A percentile compares a stretch with the other conserved stretches of the same genome.
These are phyloP conservation scores for Wallacemonas rigidus DNA, from an alignment of 208 protist species.

Conservation along the genomic window DNA sequence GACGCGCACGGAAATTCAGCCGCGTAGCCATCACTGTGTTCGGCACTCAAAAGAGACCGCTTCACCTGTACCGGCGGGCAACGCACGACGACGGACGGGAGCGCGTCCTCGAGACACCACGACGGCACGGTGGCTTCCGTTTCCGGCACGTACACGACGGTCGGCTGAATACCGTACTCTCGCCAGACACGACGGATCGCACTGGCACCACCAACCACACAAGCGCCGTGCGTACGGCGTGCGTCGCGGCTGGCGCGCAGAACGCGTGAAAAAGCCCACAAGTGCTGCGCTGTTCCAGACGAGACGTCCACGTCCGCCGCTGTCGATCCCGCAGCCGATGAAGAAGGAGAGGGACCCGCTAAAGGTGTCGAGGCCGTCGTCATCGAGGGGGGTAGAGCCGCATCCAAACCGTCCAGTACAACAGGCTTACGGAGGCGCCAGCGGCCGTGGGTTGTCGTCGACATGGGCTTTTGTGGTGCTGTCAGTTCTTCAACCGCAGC, in stretches of 20 bases:
- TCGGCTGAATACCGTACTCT: constrained; percentile 62
- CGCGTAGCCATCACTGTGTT: constrained; percentile 78
- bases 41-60: constrained; percentile 72
- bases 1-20: constrained; percentile 67
- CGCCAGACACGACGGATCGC: constrained; percentile 77
- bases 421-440: constrained; percentile 19
- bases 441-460: background rate
- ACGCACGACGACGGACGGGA: constrained; percentile 73
- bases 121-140: constrained; percentile 46
- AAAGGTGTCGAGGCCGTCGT: background rate
- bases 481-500: background rate
- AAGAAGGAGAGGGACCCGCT: background rate
- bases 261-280: constrained; percentile 67
- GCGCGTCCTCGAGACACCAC: constrained; percentile 65
- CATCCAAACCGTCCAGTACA: constrained; percentile 57
- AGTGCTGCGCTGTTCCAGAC: constrained; percentile 42
- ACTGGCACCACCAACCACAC: constrained; percentile 74
- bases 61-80: constrained; percentile 69
- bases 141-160: constrained; percentile 81
- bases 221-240: constrained; percentile 53
- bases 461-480: background rate
- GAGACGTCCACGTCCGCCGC: background rate
- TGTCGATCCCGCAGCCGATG: background rate
- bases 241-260: constrained; percentile 49
- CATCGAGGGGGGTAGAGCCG: constrained; percentile 19